Evolutionary conservation across 1,284 basidiomycete genomes (phyloP).

Genomic region (Microbotryum scabiosae): DNA sequence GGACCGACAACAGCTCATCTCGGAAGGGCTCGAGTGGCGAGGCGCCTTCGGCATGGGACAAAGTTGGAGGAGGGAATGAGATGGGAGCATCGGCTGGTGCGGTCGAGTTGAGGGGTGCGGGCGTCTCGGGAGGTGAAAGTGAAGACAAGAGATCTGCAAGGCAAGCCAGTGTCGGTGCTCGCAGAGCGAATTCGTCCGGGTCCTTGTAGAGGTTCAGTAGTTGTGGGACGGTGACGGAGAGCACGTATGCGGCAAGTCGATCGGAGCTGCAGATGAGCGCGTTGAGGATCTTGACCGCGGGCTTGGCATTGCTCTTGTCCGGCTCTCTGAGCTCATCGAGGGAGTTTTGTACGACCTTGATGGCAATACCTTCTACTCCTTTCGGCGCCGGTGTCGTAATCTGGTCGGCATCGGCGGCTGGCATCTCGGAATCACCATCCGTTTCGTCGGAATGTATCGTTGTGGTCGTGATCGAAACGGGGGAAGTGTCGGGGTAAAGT

Average conservation of each 20-base stretch:
- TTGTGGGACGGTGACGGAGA: conserved; percentile 60
- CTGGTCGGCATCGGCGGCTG: conserved; percentile 25
- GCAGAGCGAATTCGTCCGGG: conserved; percentile 65
- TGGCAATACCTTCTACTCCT: conserved; percentile 55
- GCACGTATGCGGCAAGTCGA: conserved; percentile 57
- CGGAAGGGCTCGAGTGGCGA: conserved; percentile 57
- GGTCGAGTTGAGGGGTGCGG: conserved; percentile 40
- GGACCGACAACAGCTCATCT: conserved; percentile 61
- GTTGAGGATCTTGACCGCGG: conserved; percentile 70
- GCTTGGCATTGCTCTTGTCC: conserved; percentile 80
- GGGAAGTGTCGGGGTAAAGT: conserved; percentile 48
- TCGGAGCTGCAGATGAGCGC: conserved; percentile 53
- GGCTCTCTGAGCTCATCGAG: conserved; percentile 70
- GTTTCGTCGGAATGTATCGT: not conserved
- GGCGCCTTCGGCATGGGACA: conserved; percentile 27
- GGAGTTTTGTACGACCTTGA: conserved; percentile 69
- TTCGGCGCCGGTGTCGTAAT: conserved; percentile 36
- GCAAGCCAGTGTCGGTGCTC: conserved; percentile 47
- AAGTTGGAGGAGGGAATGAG: conserved; percentile 2
- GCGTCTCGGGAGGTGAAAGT: not conserved
- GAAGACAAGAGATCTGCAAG: conserved; percentile 13
- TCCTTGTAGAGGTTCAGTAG: conserved; percentile 65
- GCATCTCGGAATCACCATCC: conserved; percentile 24
- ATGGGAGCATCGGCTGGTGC: not conserved
- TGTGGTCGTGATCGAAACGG: not conserved